Percentiles rank a stretch among this genome's conserved stretches.
Evolutionary conservation across 1,284 basidiomycete species (phyloP).

Genomic region (Meira nashicola): DNA sequence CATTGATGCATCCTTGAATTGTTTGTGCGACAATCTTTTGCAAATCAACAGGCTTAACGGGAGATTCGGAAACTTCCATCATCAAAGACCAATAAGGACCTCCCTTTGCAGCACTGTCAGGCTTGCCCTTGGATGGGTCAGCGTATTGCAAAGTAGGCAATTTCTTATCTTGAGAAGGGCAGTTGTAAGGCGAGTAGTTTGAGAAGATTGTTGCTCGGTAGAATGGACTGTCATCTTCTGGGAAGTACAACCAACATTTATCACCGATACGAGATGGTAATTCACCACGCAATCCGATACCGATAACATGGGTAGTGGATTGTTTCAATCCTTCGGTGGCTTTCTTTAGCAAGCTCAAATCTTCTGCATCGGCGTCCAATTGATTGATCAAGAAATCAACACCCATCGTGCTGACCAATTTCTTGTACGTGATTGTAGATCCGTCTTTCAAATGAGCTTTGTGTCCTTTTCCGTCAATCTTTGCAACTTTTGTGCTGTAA

Average conservation of each 20-base stretch:
- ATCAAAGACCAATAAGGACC: slow-evolving; percentile 58
- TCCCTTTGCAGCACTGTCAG: slow-evolving; percentile 51
- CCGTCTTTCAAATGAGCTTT: slow-evolving; percentile 56
- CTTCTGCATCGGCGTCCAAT: slow-evolving; percentile 47
- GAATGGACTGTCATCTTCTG: slow-evolving; percentile 58
- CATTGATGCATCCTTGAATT: slow-evolving; percentile 58
- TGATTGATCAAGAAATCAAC: slow-evolving; percentile 56
- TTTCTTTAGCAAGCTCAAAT: slow-evolving; percentile 52
- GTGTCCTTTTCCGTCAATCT: slow-evolving; percentile 55
- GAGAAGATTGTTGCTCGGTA: slow-evolving; percentile 61
- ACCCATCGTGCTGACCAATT: slow-evolving; percentile 57
- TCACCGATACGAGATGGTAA: slow-evolving; percentile 58
- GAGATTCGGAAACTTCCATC: slow-evolving; percentile 59
- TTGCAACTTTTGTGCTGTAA: slow-evolving; percentile 54
- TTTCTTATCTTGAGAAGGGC: slow-evolving; percentile 53
- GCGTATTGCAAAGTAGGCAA: slow-evolving; percentile 57
- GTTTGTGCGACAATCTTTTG: slow-evolving; percentile 57
- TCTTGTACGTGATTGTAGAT: slow-evolving; percentile 55
- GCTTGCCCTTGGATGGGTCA: slow-evolving; percentile 53
- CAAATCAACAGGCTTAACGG: slow-evolving; percentile 57
- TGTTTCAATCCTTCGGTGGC: slow-evolving; percentile 56
- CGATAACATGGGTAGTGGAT: slow-evolving; percentile 59
- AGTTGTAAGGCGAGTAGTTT: slow-evolving; percentile 59
- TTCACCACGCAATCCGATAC: slow-evolving; percentile 57
- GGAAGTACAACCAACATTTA: slow-evolving; percentile 58